Evolutionary conservation across 1,139 yeast species (phyloP), one percentile per base, ranked within the genome.

Genomic region (Kurtzmaniella quercitrusa): DNA sequence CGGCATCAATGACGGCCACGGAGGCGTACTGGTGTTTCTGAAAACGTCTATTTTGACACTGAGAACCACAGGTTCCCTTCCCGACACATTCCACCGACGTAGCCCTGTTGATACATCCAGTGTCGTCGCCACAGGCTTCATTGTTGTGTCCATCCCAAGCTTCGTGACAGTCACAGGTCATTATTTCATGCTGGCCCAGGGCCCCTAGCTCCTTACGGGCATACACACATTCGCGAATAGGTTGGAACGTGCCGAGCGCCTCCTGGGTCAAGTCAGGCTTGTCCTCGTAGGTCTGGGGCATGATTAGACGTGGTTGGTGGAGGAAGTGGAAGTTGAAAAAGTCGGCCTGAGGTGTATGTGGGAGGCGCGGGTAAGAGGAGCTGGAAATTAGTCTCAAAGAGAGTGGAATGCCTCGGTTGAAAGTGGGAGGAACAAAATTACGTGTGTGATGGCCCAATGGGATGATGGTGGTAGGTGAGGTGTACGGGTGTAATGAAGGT

Each of bases 31-130:
- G 78, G 45, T 73, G 72, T 43, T 73, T 75, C 62, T 91, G 98
- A 58, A 93, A 91, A 48, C 98, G 68, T 61, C 90, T 96, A 61
- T 93, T 93, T 50, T 76, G 82, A 66, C 98, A 93, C 55, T 77
- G 71, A 34, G 75, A 70, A 16, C 96, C 96, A 63, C 98, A 91
- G 3, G 73, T 58, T 56, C 89, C 79, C 14, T 41, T 10, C n/a
- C 73, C 85, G 2, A 82, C 77, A 76, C 98, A 93, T 63, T 93
- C 98, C 39, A 93, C 91, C 37, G 91, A 84, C 0, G 98, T 93
- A 47, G 89, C 78, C 43, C 98, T 68, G 63, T 93, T 93, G 53
- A 93, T 90, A 75, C 98, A 93, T 60, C 85, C 90, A 19, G 91
- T 82, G 50, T 85, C 86, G 37, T 85, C 89, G 25, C 82, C 88